Evolutionary conservation across 179 eudicot genomes (phyloP), one percentile per base, ranked within the genome.

Genomic region (Nepenthes alata): DNA sequence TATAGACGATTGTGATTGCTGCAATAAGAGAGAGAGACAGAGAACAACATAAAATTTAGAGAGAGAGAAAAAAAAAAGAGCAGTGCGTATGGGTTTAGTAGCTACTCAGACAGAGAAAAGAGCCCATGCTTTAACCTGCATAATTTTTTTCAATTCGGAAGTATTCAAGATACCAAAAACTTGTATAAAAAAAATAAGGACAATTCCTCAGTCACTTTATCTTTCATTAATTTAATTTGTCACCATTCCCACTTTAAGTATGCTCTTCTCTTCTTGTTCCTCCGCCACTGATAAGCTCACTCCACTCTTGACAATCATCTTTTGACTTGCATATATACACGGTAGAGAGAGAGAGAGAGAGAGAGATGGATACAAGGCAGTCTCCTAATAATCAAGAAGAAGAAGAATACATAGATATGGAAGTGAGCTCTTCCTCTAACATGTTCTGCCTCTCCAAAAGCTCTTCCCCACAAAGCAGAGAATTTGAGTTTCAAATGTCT

Each of bases 351-450:
- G 6, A 65, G 14, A 50, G 50, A 62, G 44, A 61, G 35, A 64
- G 12, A 57, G 6, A 51, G 51, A 66, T 71, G 72, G 75, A 60
- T 14, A 60, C 67, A 68, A 45, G 59, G 47, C 41, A 37, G 49
- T 16, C 67, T 51, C 52, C 65, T 54, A 52, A 50, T 10, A 50
- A 55, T 56, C 51, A 72, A 25, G 82, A 58, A 53, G 74, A 78
- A 35, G 86, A 85, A 62, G 93, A 85, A 5, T 85, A 77, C 74
- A 89, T 89, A 69, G 89, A 89, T 66, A 82, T 89, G 85, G 87
- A 82, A 73, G 77, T 89, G 63, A 80, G 60, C 59, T 75, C 88
- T 65, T 71, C 70, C 38, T 72, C 61, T 37, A 41, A 41, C 45
- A 41, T 44, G 68, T 12, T 6, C 55, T 16, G 16, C 16, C 37